Conservation (phyloP, 2,329 filamentous ascomycete species). For the Alternaria solani region DNA sequence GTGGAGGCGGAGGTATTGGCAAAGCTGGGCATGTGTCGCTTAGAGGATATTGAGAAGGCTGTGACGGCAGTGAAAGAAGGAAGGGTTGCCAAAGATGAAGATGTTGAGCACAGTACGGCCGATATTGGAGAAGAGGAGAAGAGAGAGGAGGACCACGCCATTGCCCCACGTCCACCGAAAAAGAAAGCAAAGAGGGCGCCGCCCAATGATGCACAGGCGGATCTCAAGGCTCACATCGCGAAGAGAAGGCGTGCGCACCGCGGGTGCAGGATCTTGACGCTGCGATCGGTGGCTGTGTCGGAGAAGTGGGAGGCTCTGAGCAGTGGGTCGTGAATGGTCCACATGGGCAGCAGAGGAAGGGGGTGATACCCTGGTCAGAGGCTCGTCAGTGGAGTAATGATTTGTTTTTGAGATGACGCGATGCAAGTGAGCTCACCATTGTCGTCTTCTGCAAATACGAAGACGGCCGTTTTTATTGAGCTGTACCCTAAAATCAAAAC, state of each 20-base stretch:
- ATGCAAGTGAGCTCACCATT: no score
- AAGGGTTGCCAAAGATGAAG: neutral
- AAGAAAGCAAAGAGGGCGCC: neutral
- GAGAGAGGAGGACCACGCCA: neutral
- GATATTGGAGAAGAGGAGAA: neutral
- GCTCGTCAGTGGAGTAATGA: no score
- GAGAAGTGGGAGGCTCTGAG: neutral
- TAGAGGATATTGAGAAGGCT: neutral
- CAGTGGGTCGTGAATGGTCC: no score
- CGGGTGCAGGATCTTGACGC: neutral
- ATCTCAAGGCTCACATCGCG: neutral
- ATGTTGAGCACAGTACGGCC: neutral
- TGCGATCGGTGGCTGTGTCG: neutral
- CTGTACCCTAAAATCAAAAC: no score
- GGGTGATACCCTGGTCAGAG: neutral
- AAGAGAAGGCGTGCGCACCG: neutral
- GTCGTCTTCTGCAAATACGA: no score
- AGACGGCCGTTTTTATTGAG: no score
- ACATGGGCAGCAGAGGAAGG: neutral
- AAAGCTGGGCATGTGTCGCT: neutral
- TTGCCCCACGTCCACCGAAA: neutral
- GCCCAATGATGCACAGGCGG: neutral
- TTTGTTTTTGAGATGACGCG: no score
- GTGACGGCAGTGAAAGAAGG: neutral
- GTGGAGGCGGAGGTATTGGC: neutral